Evolutionary conservation across 441 rosid genomes (phyloP).

Genomic region (Biscutella laevigata): DNA sequence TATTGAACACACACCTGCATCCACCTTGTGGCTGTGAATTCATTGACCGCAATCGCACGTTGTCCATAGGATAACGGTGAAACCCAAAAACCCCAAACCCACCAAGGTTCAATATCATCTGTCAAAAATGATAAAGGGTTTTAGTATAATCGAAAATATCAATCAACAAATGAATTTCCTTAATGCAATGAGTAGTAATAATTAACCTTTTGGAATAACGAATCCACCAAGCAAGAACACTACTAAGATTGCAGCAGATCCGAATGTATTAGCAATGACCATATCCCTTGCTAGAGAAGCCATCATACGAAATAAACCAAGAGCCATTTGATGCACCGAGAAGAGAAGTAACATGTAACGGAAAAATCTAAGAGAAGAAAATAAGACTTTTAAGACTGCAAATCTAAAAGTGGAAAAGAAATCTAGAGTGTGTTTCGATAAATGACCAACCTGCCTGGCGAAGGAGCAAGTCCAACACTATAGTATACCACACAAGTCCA

Average conservation of each 20-base stretch:
- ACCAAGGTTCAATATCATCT: constrained; percentile 74
- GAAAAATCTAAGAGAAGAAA: constrained; percentile 43
- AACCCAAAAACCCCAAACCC: constrained; percentile 90
- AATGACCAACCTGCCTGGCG: constrained; percentile 59
- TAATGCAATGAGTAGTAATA: not conserved
- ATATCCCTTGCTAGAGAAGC: constrained; percentile 74
- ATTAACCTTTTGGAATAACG: constrained; percentile 73
- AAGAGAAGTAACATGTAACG: constrained; percentile 60
- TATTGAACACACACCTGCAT: constrained; percentile 38
- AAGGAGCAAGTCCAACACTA: constrained; percentile 76
- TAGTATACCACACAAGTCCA: constrained; percentile 84
- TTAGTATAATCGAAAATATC: not conserved
- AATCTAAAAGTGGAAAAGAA: not conserved
- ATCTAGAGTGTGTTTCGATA: too few relatives aligned
- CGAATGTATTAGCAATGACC: constrained; percentile 84
- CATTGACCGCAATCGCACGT: constrained; percentile 73
- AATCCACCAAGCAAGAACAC: constrained; percentile 85
- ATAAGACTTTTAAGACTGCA: not conserved
- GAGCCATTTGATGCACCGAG: constrained; percentile 82
- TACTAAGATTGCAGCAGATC: constrained; percentile 53
- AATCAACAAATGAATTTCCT: not conserved
- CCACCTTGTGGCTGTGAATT: constrained; percentile 82
- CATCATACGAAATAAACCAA: constrained; percentile 78
- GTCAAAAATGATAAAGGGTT: constrained; percentile 16
- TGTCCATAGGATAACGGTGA: constrained; percentile 83